These are phyloP conservation scores for Suillus subaureus DNA, from an alignment of 768 basidiomycete species.

Conservation along the genomic window DNA sequence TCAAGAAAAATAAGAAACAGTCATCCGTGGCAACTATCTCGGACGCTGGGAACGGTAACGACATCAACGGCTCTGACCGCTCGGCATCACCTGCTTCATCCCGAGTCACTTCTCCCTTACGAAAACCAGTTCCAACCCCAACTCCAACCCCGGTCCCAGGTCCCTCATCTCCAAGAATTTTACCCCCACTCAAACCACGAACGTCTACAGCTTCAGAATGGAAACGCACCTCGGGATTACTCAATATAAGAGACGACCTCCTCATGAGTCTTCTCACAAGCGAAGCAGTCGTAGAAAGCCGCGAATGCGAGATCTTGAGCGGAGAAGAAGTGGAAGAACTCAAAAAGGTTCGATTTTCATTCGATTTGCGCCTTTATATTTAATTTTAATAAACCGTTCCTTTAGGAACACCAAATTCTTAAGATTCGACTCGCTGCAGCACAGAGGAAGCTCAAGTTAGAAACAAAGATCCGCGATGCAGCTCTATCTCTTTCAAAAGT, in stretches of 20 bases:
- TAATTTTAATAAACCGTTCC: slow-evolving; percentile 14
- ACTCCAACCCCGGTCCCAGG: slow-evolving; percentile 42
- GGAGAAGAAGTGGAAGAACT: slow-evolving; percentile 72
- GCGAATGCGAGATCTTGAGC: slow-evolving; percentile 74
- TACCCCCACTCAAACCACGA: slow-evolving; percentile 36
- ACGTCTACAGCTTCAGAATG: slow-evolving; percentile 41
- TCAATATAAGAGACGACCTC: slow-evolving; percentile 78
- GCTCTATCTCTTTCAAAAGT: slow-evolving; percentile 73
- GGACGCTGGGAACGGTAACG: slow-evolving; percentile 13
- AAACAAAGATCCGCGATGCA: slow-evolving; percentile 88
- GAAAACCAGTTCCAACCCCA: slow-evolving; percentile 28
- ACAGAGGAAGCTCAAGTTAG: slow-evolving; percentile 74
- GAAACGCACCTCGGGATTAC: slow-evolving; percentile 45
- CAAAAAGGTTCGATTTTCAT: slow-evolving; percentile 56
- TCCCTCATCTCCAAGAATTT: slow-evolving; percentile 41
- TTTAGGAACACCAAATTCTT: slow-evolving; percentile 75
- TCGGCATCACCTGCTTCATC: slow-evolving; percentile 27
- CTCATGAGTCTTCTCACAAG: slow-evolving; percentile 89
- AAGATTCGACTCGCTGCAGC: slow-evolving; percentile 65
- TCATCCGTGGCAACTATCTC: slow-evolving; percentile 23
- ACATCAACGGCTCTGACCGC: slow-evolving; percentile 28
- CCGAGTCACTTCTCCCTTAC: slow-evolving; percentile 25
- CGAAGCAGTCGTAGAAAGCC: slow-evolving; percentile 92
- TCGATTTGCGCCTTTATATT: slow-evolving; percentile 11
- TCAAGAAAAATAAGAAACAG: slow-evolving; percentile 55